Percentiles rank a stretch among this genome's conserved stretches.
phyloP scores from a whole-genome alignment of 2,329 filamentous ascomycete genomes.

The Delphinella strobiligena region DNA sequence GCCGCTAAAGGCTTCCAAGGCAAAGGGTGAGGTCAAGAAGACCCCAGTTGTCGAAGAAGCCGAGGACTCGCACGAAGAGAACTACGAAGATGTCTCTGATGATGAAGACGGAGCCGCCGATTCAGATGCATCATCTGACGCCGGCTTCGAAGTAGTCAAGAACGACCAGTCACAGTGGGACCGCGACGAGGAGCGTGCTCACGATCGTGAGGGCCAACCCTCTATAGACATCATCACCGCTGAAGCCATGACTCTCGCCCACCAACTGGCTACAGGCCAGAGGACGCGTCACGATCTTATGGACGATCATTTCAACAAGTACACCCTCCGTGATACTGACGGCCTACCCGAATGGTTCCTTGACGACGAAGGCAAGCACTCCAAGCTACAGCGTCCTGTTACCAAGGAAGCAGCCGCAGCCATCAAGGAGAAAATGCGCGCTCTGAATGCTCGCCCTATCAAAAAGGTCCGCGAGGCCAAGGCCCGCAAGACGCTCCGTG shows the following conservation, averaged over 20 bases:
- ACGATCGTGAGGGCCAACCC: conserved; percentile 44
- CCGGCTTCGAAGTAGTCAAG: conserved; percentile 53
- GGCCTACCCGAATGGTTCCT: conserved; percentile 96
- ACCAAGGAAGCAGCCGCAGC: conserved; percentile 79
- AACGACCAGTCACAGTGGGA: conserved; percentile 51
- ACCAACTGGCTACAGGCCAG: conserved; percentile 77
- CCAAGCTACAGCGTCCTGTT: conserved; percentile 77
- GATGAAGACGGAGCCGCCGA: conserved; percentile 21
- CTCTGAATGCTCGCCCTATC: conserved; percentile 89
- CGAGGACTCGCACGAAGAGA: conserved; percentile 20
- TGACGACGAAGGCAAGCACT: conserved; percentile 79
- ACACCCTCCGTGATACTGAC: conserved; percentile 78
- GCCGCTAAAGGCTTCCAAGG: conserved; percentile 14
- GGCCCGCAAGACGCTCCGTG: conserved; percentile 93
- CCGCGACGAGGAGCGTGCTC: conserved; percentile 38
- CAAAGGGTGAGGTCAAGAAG: conserved; percentile 11
- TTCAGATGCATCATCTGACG: conserved; percentile 27
- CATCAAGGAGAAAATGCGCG: conserved; percentile 88
- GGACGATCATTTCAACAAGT: conserved; percentile 90
- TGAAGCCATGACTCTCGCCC: conserved; percentile 95
- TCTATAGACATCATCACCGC: conserved; percentile 99
- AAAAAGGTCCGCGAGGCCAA: conserved; percentile 98
- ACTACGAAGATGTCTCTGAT: conserved; percentile 18
- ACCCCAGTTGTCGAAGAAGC: conserved; percentile 15
- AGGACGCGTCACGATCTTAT: conserved; percentile 67